Conservation (phyloP, 352 stramenopile genomes). For the Globisporangium camurandrum region DNA sequence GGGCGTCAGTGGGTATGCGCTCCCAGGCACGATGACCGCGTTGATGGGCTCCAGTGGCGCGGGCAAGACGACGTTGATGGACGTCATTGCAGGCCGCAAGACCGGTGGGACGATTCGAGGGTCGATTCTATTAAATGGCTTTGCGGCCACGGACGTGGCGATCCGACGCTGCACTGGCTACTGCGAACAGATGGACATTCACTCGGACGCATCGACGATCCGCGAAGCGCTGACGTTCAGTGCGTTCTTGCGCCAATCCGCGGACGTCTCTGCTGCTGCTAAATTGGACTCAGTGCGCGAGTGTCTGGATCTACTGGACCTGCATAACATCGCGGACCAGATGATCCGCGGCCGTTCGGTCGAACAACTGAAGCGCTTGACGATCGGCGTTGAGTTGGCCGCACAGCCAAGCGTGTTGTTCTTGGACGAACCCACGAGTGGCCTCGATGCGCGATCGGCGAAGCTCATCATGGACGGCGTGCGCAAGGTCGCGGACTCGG, state of each 20-base stretch:
- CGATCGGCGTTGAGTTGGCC: constrained; percentile 91
- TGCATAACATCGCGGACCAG: constrained; percentile 29
- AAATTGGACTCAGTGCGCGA: constrained; percentile 47
- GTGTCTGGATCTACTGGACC: constrained; percentile 52
- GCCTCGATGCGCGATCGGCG: constrained; percentile 81
- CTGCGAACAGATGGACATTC: too few relatives aligned
- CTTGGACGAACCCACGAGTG: constrained; percentile 89
- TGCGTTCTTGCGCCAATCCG: constrained; percentile 72
- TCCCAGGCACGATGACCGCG: too few relatives aligned
- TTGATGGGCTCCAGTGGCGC: too few relatives aligned
- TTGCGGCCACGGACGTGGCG: too few relatives aligned
- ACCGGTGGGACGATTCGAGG: too few relatives aligned
- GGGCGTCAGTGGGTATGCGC: constrained; percentile 47
- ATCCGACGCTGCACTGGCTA: too few relatives aligned
- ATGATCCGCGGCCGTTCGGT: constrained; percentile 54
- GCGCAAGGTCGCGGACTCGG: constrained; percentile 72
- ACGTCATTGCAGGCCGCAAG: too few relatives aligned
- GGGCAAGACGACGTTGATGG: too few relatives aligned
- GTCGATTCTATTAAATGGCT: too few relatives aligned
- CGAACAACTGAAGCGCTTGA: constrained; percentile 92
- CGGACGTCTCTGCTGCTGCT: constrained; percentile 29
- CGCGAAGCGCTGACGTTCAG: constrained; percentile 82
- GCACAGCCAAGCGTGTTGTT: constrained; percentile 92
- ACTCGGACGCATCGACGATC: too few relatives aligned
- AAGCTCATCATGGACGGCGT: constrained; percentile 85